Conservation (phyloP, 192 early-diverging fungal species). For the Pecoramyces ruminantium region DNA sequence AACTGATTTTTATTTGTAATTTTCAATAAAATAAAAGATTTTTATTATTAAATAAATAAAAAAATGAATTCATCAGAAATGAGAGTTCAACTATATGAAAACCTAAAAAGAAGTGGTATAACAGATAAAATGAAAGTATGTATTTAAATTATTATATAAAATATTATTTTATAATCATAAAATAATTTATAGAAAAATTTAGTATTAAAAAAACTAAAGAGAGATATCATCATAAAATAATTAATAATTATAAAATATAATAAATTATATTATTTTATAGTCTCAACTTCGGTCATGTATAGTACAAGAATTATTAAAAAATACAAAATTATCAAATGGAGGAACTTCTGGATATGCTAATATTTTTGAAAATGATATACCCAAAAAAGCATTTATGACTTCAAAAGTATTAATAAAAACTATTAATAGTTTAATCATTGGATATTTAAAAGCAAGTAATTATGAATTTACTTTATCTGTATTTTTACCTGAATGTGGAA, state of each 20-base stretch:
- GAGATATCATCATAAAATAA: too few relatives aligned
- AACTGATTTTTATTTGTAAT: too few relatives aligned
- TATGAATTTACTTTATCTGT: slow-evolving; percentile 31
- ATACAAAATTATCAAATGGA: not conserved
- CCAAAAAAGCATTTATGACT: not conserved
- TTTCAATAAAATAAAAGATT: too few relatives aligned
- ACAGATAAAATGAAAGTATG: slow-evolving; percentile 23
- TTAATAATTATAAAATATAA: too few relatives aligned
- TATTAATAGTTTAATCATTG: slow-evolving; percentile 22
- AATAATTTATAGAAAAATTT: not conserved
- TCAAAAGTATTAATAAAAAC: slow-evolving; percentile 5
- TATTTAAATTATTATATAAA: not conserved
- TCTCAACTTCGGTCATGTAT: slow-evolving; percentile 24
- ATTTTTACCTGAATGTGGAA: slow-evolving; percentile 28
- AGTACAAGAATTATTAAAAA: slow-evolving; percentile 15
- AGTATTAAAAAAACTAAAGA: too few relatives aligned
- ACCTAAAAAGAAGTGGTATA: slow-evolving; percentile 12
- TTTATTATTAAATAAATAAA: not conserved
- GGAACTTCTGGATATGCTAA: not conserved
- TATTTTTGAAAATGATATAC: not conserved
- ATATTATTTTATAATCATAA: not conserved
- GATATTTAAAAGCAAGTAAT: slow-evolving; percentile 16
- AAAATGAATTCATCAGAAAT: slow-evolving; percentile 8
- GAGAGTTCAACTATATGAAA: slow-evolving; percentile 12
- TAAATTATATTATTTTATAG: slow-evolving; percentile 3